phyloP scores from a whole-genome alignment of 2,329 filamentous ascomycete species.

The Ophiocordyceps camponoti-saundersi region DNA sequence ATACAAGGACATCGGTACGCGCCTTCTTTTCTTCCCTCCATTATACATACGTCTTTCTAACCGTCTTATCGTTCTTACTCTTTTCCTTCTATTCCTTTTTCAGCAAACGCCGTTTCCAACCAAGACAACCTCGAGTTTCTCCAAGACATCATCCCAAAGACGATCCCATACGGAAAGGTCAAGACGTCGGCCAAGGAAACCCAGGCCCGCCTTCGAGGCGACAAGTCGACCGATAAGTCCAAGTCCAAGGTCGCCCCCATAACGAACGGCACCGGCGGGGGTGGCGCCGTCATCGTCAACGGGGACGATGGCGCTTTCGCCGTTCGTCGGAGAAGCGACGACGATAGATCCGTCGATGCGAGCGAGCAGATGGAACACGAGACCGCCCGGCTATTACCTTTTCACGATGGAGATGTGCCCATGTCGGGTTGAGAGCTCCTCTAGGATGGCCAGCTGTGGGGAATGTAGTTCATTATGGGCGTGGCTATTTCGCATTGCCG shows the following conservation, averaged over 20 bases:
- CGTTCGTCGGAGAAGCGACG: slow-evolving; percentile 9
- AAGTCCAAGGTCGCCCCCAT: slow-evolving; percentile 6
- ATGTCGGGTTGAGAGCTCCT: slow-evolving; percentile 32
- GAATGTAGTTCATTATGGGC: too few species aligned
- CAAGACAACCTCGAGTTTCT: slow-evolving; percentile 93
- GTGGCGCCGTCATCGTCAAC: slow-evolving; percentile 13
- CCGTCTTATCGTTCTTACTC: background rate
- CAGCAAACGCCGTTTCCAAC: slow-evolving; percentile 70
- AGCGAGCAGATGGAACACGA: slow-evolving; percentile 38
- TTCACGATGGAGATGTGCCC: slow-evolving; percentile 33
- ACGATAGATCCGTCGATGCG: slow-evolving; percentile 21
- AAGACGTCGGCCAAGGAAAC: slow-evolving; percentile 43
- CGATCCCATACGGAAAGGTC: slow-evolving; percentile 61
- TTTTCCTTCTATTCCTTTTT: background rate
- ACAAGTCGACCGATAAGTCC: slow-evolving; percentile 15
- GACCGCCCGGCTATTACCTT: slow-evolving; percentile 25
- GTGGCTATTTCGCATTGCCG: too few species aligned
- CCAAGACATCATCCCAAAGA: slow-evolving; percentile 77
- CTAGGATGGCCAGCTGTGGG: too few species aligned
- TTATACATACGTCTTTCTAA: too few species aligned
- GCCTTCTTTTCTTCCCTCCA: background rate
- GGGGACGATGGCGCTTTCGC: slow-evolving; percentile 9
- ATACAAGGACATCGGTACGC: slow-evolving; percentile 76
- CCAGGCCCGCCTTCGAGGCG: slow-evolving; percentile 25
- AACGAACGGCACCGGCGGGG: slow-evolving; percentile 11